Conservation (phyloP, 805 yeast species). For the Ogataea nonfermentans region DNA sequence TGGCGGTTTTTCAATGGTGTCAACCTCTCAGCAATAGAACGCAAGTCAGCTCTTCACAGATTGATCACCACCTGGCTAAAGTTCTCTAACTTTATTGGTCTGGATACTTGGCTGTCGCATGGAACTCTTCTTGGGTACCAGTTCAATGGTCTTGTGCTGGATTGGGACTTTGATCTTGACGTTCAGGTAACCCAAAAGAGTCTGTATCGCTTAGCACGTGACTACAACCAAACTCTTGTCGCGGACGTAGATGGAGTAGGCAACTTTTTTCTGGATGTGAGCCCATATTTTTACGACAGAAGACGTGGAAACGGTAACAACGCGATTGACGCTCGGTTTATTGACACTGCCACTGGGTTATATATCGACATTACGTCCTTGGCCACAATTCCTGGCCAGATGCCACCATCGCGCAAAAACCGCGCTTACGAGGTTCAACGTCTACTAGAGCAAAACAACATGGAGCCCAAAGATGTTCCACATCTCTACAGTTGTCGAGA, state of each 20-base stretch:
- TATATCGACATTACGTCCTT: conserved; percentile 46
- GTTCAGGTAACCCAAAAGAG: conserved; percentile 55
- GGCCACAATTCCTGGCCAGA: conserved; percentile 18
- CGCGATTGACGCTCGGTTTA: conserved; percentile 54
- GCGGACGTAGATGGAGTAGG: conserved; percentile 41
- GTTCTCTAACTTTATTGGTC: conserved; percentile 42
- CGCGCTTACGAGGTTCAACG: conserved; percentile 17
- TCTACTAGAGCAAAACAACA: conserved; percentile 16
- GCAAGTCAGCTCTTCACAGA: conserved; percentile 41
- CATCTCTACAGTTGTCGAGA: conserved; percentile 48
- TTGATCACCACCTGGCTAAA: conserved; percentile 53
- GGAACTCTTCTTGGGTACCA: conserved; percentile 64
- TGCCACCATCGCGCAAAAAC: conserved; percentile 5
- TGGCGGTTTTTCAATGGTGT: conserved; percentile 42
- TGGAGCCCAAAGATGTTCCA: conserved; percentile 11
- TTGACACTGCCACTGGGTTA: conserved; percentile 48
- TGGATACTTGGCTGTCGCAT: conserved; percentile 61
- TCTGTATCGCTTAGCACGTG: conserved; percentile 41
- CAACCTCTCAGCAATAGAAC: conserved; percentile 21
- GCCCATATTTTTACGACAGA: conserved; percentile 35
- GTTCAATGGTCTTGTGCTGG: conserved; percentile 55
- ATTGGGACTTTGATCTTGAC: conserved; percentile 64
- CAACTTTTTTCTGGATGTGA: conserved; percentile 34
- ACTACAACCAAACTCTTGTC: conserved; percentile 49
- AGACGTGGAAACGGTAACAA: conserved; percentile 46